Evolutionary conservation across 1,284 basidiomycete genomes (phyloP).

Genomic region (Trichosporon inkin): DNA sequence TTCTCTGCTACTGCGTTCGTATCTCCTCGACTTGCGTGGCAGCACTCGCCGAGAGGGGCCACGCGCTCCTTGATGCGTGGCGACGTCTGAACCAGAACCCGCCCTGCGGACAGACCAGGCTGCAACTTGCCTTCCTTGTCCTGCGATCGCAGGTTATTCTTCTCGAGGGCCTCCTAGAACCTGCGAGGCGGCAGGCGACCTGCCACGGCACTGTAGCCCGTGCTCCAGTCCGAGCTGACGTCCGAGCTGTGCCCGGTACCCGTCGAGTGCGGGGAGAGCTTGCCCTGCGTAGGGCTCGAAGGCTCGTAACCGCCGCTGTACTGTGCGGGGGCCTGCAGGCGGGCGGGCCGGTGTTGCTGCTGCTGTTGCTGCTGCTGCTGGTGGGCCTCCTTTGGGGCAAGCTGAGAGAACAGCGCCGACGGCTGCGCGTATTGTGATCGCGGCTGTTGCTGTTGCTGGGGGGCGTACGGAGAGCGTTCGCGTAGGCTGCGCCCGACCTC

Average conservation of each 20-base stretch:
- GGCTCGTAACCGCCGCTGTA: background rate
- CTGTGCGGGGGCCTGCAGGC: background rate
- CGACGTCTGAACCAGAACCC: too few relatives aligned
- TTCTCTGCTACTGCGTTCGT: too few relatives aligned
- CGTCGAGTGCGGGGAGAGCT: background rate
- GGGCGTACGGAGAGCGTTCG: background rate
- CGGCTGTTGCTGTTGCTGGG: too few relatives aligned
- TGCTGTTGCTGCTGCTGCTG: background rate
- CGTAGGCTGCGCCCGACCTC: background rate
- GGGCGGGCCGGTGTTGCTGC: background rate
- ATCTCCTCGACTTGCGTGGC: too few relatives aligned
- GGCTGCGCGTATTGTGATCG: background rate
- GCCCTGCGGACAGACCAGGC: too few relatives aligned
- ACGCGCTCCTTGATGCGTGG: too few relatives aligned
- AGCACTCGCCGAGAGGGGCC: too few relatives aligned
- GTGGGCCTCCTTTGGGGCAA: background rate
- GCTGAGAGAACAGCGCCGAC: too few relatives aligned
- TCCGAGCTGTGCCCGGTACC: background rate
- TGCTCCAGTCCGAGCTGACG: conserved; percentile 1
- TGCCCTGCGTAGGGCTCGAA: background rate
- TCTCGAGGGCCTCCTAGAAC: background rate
- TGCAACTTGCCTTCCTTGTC: too few relatives aligned
- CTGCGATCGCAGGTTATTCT: too few relatives aligned
- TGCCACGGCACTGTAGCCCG: background rate
- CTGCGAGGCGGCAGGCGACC: background rate